Evolutionary conservation across 2,329 filamentous ascomycete species (phyloP).

Genomic region (Trichoderma cornu-damae): DNA sequence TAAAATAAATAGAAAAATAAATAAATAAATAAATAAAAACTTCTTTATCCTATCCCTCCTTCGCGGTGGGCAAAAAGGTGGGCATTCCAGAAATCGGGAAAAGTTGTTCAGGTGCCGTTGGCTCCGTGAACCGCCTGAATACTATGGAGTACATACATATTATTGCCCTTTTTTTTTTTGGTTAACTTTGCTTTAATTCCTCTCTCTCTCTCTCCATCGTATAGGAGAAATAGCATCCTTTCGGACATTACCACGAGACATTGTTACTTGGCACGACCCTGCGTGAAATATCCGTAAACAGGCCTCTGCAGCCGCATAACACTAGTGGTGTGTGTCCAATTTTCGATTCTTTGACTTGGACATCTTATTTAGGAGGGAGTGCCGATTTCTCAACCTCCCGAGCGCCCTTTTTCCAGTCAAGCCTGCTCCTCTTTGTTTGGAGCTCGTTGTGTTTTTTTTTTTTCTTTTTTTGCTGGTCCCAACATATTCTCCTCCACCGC

Average conservation of each 20-base stretch:
- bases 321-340: background rate
- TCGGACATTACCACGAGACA: conserved; percentile 1
- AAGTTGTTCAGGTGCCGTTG: background rate
- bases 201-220: background rate
- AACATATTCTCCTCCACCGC: background rate
- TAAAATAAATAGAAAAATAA: too few species aligned
- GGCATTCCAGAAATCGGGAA: background rate
- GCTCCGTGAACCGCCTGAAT: background rate
- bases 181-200: too few species aligned
- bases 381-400: background rate
- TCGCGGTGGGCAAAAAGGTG: background rate
- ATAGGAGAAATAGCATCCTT: background rate
- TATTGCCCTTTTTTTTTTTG: background rate
- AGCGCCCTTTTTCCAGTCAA: background rate
- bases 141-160: too few species aligned
- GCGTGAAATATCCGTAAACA: background rate
- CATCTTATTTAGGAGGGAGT: background rate
- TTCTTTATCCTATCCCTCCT: background rate
- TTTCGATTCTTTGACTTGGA: background rate
- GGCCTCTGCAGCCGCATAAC: background rate
- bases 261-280: background rate
- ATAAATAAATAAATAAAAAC: too few species aligned
- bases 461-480: background rate
- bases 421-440: too few species aligned
- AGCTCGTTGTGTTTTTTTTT: too few species aligned